These are phyloP conservation scores for Cicer bijugum DNA, from an alignment of 306 rosid species.

Conservation along the genomic window DNA sequence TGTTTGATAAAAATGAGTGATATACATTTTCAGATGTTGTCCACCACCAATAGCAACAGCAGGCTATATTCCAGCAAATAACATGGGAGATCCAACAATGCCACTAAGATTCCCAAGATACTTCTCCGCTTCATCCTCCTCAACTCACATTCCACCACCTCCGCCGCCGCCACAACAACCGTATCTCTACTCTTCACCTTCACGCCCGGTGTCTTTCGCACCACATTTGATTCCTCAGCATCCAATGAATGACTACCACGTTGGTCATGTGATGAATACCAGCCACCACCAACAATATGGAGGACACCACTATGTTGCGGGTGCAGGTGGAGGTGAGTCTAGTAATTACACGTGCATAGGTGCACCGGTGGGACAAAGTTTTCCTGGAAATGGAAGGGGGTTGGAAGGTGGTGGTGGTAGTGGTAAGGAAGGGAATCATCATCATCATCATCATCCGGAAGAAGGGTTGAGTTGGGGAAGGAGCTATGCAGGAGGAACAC, in stretches of 20 bases:
- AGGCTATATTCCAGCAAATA: slow-evolving; percentile 45
- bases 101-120: slow-evolving; percentile 79
- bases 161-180: slow-evolving; percentile 43
- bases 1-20: too few species aligned
- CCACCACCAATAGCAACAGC: slow-evolving; percentile 67
- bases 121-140: slow-evolving; percentile 72
- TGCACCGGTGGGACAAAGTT: slow-evolving; percentile 80
- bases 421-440: slow-evolving; percentile 52
- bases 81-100: slow-evolving; percentile 64
- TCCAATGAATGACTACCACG: slow-evolving; percentile 62
- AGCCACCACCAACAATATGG: slow-evolving; percentile 47
- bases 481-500: slow-evolving; percentile 48
- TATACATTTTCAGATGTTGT: slow-evolving; percentile 60
- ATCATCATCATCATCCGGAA: slow-evolving; percentile 38
- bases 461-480: slow-evolving; percentile 61
- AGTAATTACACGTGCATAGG: slow-evolving; percentile 76
- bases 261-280: slow-evolving; percentile 67
- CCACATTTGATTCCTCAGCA: slow-evolving; percentile 57
- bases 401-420: slow-evolving; percentile 21
- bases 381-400: neutral
- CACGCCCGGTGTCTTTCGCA: slow-evolving; percentile 55
- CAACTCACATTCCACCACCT: slow-evolving; percentile 48
- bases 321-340: slow-evolving; percentile 22
- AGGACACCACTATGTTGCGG: slow-evolving; percentile 42
- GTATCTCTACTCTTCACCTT: slow-evolving; percentile 62